Evolutionary conservation across 306 rosid genomes (phyloP).

Genomic region (Lathyrus tuberosus): DNA sequence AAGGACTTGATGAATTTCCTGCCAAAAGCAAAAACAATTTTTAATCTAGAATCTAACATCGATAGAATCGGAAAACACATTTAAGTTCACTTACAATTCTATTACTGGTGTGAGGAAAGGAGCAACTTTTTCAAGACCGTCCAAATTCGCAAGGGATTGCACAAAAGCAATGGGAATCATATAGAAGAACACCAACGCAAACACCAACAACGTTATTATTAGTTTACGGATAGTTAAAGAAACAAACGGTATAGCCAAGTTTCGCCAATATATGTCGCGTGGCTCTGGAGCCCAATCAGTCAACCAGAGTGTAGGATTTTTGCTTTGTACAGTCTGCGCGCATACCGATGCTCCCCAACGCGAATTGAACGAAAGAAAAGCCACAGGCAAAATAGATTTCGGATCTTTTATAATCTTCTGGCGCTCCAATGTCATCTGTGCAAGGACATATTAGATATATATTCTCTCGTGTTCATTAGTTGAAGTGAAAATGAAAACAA

Average conservation of each 20-base stretch:
- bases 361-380: constrained; percentile 85
- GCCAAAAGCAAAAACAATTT: constrained; percentile 40
- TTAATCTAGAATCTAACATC: constrained; percentile 6
- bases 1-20: constrained; percentile 96
- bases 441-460: neutral
- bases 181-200: constrained; percentile 95
- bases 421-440: constrained; percentile 77
- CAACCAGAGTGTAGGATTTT: constrained; percentile 88
- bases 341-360: constrained; percentile 99
- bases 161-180: constrained; percentile 98
- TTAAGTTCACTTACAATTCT: constrained; percentile 75
- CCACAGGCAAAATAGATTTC: constrained; percentile 76
- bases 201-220: constrained; percentile 64
- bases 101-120: constrained; percentile 93
- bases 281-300: constrained; percentile 99
- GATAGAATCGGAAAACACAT: constrained; percentile 16
- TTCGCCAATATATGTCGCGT: constrained; percentile 81
- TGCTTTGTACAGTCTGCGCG: constrained; percentile 97
- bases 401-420: constrained; percentile 81
- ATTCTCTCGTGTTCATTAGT: too few species aligned
- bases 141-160: constrained; percentile 98
- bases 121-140: constrained; percentile 96
- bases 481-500: too few species aligned
- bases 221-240: constrained; percentile 79
- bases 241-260: constrained; percentile 92